Percentiles rank a stretch among this genome's conserved stretches.
Conservation (phyloP, 176 grass and related monocot genomes). For the Avena sativa region DNA sequence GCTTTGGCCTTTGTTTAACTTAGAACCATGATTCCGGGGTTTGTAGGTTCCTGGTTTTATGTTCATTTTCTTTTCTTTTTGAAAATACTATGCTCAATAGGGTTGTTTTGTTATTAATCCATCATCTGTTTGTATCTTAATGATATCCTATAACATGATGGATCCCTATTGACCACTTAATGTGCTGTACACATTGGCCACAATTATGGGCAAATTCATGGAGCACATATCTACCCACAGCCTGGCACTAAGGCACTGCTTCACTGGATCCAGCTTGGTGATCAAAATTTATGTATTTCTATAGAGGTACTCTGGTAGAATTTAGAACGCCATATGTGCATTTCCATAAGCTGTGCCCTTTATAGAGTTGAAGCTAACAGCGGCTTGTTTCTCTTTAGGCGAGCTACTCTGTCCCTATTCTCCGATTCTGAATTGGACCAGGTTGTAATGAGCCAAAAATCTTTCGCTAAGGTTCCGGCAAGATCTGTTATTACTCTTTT, state of each 20-base stretch:
- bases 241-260: neutral
- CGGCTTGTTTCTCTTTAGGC: neutral
- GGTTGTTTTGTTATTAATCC: neutral
- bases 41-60: neutral
- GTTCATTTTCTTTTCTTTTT: neutral
- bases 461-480: neutral
- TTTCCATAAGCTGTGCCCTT: neutral
- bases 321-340: neutral
- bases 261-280: no score
- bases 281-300: neutral
- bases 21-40: neutral
- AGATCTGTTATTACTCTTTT: neutral
- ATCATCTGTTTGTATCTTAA: conserved; percentile 24
- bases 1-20: conserved; percentile 12
- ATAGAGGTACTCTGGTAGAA: neutral
- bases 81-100: neutral
- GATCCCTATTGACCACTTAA: conserved; percentile 15
- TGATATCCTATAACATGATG: neutral
- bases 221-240: neutral
- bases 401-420: neutral
- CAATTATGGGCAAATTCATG: conserved; percentile 10
- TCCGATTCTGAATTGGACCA: neutral
- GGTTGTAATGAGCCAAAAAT: neutral
- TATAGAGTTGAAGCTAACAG: conserved; percentile 16
- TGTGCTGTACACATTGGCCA: conserved; percentile 8